Conservation (phyloP, 2,329 filamentous ascomycete genomes). For the Cyphellophora europaea region DNA sequence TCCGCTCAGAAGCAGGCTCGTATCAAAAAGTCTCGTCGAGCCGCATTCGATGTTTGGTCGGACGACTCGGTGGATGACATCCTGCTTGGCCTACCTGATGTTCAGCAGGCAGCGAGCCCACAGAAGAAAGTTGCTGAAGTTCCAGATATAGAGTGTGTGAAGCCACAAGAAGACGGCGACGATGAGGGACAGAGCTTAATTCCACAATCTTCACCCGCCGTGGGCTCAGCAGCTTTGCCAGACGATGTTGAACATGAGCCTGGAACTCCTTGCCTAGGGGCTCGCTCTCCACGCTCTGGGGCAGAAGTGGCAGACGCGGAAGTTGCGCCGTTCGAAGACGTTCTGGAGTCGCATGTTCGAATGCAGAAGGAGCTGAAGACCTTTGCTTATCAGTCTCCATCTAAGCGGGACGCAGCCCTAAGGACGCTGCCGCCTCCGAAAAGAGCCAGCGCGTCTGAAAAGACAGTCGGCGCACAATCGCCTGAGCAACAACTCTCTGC, state of each 20-base stretch:
- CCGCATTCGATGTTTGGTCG: slow-evolving; percentile 41
- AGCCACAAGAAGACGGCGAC: slow-evolving; percentile 2
- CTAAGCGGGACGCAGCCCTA: not conserved
- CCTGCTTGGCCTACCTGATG: slow-evolving; percentile 36
- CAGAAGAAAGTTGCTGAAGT: slow-evolving; percentile 1
- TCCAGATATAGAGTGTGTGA: slow-evolving; percentile 9
- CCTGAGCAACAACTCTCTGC: slow-evolving; percentile 7
- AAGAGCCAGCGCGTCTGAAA: not conserved
- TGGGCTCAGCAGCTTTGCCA: not conserved
- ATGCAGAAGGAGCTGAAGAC: slow-evolving; percentile 29
- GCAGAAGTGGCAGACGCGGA: slow-evolving; percentile 5
- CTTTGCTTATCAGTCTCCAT: slow-evolving; percentile 22
- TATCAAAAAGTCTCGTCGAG: slow-evolving; percentile 32
- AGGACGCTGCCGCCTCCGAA: not conserved
- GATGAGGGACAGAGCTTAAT: slow-evolving; percentile 2
- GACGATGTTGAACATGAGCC: not conserved
- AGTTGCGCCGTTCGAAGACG: slow-evolving; percentile 23
- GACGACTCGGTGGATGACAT: slow-evolving; percentile 44
- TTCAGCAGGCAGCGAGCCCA: slow-evolving; percentile 15
- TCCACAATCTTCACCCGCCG: slow-evolving; percentile 16
- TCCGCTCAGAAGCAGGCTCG: slow-evolving; percentile 25
- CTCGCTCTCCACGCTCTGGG: not conserved
- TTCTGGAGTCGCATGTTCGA: slow-evolving; percentile 27
- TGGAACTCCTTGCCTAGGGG: not conserved
- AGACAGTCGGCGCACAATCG: slow-evolving; percentile 8